Evolutionary conservation across 2,329 filamentous ascomycete species (phyloP), one percentile per base, ranked within the genome.

Genomic region (Phialemoniopsis sp.): DNA sequence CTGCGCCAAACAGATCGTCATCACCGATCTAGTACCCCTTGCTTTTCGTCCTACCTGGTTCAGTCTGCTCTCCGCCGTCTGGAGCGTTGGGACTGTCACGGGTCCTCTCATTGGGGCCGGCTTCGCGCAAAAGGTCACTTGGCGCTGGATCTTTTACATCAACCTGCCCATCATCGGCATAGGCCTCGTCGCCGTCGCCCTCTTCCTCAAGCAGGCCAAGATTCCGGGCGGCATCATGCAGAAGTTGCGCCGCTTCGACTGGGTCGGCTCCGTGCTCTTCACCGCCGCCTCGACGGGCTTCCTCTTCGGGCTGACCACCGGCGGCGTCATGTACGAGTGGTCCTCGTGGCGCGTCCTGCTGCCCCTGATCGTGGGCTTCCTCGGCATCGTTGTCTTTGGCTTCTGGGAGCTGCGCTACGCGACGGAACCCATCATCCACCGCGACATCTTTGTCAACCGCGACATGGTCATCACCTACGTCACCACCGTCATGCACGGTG

Each of bases 101-200:
- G 76, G 75, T 0, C 78, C 67, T 7, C 46, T 75, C 17, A 60
- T 73, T 29, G 72, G 78, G 6, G 76, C 75, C 14, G 73, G 66
- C 3, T 75, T 80, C 42, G 64, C 73, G 4, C 63, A 76, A 40
- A 60, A 68, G 32, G 65, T 67, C 2, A 60, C 58, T 1, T 80
- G 78, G 80, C 59, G 72, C 8, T 85, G 79, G 79, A 73, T 84
- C 36, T 82, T 83, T 52, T 85, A 73, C 68, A 67, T 82, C 48
- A 84, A 83, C 46, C 58, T 82, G 2, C 77, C 78, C 3, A 72
- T 82, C 49, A 64, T 70, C 21, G 73, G 60, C 3, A 41, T 77
- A n/a, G 70, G 68, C 3, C 55, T 62, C 13, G 46, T 69, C 29
- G 56, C 77, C 46, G 59, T 76, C 13, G 37, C 53, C 26, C 46